Percentiles rank a stretch among this genome's conserved stretches.
These are phyloP conservation scores for Rhizopogon vesiculosus DNA, from an alignment of 768 basidiomycete species.

Conservation along the genomic window DNA sequence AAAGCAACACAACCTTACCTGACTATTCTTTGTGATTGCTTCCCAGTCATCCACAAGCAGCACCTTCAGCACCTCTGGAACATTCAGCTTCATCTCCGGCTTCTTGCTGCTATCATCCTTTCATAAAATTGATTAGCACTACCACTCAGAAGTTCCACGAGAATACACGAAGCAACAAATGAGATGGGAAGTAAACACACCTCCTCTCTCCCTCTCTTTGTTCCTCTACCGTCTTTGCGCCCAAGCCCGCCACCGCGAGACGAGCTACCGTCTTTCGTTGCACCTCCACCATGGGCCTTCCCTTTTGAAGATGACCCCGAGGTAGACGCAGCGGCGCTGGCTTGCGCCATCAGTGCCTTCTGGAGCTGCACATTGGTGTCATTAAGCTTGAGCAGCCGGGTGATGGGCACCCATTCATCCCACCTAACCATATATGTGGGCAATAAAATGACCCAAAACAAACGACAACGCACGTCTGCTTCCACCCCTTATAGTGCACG, in stretches of 20 bases:
- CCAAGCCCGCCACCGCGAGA: constrained; percentile 22
- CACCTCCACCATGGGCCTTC: constrained; percentile 15
- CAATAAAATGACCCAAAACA: background rate
- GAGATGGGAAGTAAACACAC: constrained; percentile 30
- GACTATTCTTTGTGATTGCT: constrained; percentile 89
- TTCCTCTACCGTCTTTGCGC: constrained; percentile 63
- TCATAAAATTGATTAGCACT: background rate
- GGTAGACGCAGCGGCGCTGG: constrained; percentile 37
- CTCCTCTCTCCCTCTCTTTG: constrained; percentile 73
- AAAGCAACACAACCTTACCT: constrained; percentile 42
- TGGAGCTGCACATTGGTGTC: constrained; percentile 78
- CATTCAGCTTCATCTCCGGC: constrained; percentile 85
- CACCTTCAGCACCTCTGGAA: constrained; percentile 88
- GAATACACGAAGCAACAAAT: background rate
- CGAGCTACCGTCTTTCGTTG: constrained; percentile 23
- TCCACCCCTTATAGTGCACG: constrained; percentile 99
- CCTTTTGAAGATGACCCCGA: constrained; percentile 25
- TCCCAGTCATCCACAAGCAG: constrained; percentile 98
- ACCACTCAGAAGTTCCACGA: background rate
- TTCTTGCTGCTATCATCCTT: constrained; percentile 76
- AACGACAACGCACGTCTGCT: constrained; percentile 69
- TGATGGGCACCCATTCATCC: constrained; percentile 94
- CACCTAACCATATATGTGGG: constrained; percentile 48
- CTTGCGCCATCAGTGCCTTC: constrained; percentile 52
- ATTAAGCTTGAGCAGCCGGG: constrained; percentile 78